These are phyloP conservation scores for Cercophora samala DNA, from an alignment of 495 filamentous ascomycete genomes.

Conservation along the genomic window DNA sequence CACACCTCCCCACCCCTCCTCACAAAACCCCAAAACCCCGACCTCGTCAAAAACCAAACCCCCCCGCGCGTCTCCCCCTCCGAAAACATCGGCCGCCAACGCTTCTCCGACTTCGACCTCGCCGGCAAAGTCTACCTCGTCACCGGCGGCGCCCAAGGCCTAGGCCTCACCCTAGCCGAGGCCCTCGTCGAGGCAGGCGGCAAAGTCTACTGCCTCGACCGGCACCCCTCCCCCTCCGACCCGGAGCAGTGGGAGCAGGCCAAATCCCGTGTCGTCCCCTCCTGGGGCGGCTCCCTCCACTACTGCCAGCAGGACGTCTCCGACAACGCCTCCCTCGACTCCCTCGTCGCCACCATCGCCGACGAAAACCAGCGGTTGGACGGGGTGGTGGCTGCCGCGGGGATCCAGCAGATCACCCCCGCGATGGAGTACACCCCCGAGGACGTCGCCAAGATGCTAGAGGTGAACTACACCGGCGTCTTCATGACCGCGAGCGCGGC, in stretches of 20 bases:
- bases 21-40: slow-evolving; percentile 2
- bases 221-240: slow-evolving; percentile 44
- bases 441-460: slow-evolving; percentile 68
- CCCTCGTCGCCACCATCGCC: slow-evolving; percentile 53
- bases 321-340: slow-evolving; percentile 53
- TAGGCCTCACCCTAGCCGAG: slow-evolving; percentile 65
- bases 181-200: slow-evolving; percentile 68
- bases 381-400: slow-evolving; percentile 73
- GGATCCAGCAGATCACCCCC: slow-evolving; percentile 65
- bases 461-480: slow-evolving; percentile 72
- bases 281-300: slow-evolving; percentile 55
- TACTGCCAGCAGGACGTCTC: slow-evolving; percentile 65
- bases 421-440: slow-evolving; percentile 66
- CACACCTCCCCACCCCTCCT: slow-evolving; percentile 3
- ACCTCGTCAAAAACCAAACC: slow-evolving; percentile 2
- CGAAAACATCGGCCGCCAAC: slow-evolving; percentile 26
- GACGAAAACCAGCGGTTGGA: slow-evolving; percentile 57
- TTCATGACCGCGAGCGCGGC: slow-evolving; percentile 71
- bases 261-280: slow-evolving; percentile 42
- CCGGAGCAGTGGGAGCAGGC: slow-evolving; percentile 48
- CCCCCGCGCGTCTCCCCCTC: neutral
- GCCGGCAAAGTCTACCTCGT: slow-evolving; percentile 57
- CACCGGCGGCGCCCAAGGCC: slow-evolving; percentile 59
- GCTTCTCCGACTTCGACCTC: slow-evolving; percentile 50
- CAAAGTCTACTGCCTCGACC: slow-evolving; percentile 66